These are phyloP conservation scores for Hondaea fermentalgiana DNA, from an alignment of 108 stramenopile genomes.

Conservation along the genomic window DNA sequence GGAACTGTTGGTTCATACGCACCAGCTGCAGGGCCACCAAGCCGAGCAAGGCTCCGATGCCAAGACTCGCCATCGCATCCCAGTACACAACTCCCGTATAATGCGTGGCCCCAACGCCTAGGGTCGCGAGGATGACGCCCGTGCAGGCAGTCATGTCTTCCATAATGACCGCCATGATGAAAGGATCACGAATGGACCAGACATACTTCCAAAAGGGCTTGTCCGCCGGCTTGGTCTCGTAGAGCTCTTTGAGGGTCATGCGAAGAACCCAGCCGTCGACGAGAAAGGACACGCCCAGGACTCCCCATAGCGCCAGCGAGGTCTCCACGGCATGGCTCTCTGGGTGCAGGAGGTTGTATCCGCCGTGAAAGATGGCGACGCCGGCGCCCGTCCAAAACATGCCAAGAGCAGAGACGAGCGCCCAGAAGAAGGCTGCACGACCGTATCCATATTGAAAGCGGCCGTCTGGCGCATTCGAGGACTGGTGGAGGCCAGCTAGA, in stretches of 20 bases:
- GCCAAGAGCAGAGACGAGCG: slow-evolving; percentile 49
- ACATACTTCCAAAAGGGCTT: neutral
- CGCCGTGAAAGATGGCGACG: slow-evolving; percentile 31
- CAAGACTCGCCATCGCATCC: slow-evolving; percentile 81
- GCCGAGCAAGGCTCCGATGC: slow-evolving; percentile 72
- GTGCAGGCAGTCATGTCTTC: slow-evolving; percentile 93
- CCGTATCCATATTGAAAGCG: slow-evolving; percentile 84
- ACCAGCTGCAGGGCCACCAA: slow-evolving; percentile 71
- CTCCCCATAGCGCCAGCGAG: slow-evolving; percentile 34
- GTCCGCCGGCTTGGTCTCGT: neutral
- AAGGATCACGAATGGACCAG: slow-evolving; percentile 76
- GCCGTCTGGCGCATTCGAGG: slow-evolving; percentile 63
- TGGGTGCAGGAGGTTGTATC: neutral
- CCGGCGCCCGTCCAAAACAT: slow-evolving; percentile 51
- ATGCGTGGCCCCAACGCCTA: slow-evolving; percentile 76
- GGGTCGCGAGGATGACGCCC: slow-evolving; percentile 80
- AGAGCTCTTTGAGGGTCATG: neutral
- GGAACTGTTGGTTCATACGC: slow-evolving; percentile 74
- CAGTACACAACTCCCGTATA: slow-evolving; percentile 65
- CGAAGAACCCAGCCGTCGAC: slow-evolving; percentile 36
- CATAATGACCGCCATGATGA: slow-evolving; percentile 80
- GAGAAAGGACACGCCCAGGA: slow-evolving; percentile 33
- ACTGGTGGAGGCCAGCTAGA: slow-evolving; percentile 67
- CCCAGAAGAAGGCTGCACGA: slow-evolving; percentile 82
- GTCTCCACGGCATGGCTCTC: neutral